phyloP scores from a whole-genome alignment of 73 alveolate genomes.

The Paramecium sexaurelia region DNA sequence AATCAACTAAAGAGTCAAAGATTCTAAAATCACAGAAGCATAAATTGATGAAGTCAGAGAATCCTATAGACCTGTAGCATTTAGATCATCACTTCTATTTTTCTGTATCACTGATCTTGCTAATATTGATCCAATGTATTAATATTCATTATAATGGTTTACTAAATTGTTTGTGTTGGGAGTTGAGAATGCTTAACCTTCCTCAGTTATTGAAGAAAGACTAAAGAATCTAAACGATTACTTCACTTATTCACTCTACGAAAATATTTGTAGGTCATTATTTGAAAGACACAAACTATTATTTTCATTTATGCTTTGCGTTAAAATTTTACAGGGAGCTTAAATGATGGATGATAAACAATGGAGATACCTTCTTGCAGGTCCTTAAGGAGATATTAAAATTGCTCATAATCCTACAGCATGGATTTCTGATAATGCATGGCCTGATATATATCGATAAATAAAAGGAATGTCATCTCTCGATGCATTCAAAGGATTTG shows the following conservation, averaged over 20 bases:
- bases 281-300: constrained; percentile 98
- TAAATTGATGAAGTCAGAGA: constrained; percentile 97
- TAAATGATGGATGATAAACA: constrained; percentile 76
- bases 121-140: constrained; percentile 98
- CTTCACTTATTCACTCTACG: constrained; percentile 97
- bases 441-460: constrained; percentile 92
- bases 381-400: constrained; percentile 91
- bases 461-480: constrained; percentile 89
- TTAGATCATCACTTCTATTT: constrained; percentile 97
- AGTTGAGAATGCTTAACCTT: constrained; percentile 84
- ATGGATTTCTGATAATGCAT: constrained; percentile 93
- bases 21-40: constrained; percentile 96
- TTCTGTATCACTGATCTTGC: constrained; percentile 99
- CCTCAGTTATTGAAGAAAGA: constrained; percentile 88
- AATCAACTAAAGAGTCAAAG: constrained; percentile 92
- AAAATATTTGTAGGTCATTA: constrained; percentile 97
- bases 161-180: constrained; percentile 88
- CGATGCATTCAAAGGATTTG: constrained; percentile 92
- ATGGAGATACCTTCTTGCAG: constrained; percentile 93
- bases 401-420: constrained; percentile 95
- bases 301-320: constrained; percentile 96
- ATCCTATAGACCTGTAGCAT: constrained; percentile 98
- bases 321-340: constrained; percentile 90
- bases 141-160: constrained; percentile 95
- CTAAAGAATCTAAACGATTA: constrained; percentile 86